Conservation (phyloP, 2,329 filamentous ascomycete genomes). For the Scedosporium aurantiacum region DNA sequence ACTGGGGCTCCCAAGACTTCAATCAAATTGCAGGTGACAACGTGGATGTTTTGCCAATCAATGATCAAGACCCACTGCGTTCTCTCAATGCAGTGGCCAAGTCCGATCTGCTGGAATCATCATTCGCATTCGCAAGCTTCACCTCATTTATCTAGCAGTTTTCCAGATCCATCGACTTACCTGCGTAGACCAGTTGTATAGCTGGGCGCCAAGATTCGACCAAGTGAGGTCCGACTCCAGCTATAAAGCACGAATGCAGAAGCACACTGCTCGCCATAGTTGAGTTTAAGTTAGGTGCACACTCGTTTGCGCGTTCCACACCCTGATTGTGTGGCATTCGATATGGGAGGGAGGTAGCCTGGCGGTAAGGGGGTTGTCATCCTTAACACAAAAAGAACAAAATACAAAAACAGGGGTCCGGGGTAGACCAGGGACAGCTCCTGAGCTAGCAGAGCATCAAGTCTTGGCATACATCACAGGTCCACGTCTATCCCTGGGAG, state of each 20-base stretch:
- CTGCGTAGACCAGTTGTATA: neutral
- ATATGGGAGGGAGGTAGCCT: neutral
- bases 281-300: neutral
- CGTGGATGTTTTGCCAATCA: too few species aligned
- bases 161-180: neutral
- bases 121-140: too few species aligned
- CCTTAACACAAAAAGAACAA: neutral
- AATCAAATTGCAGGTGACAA: too few species aligned
- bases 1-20: too few species aligned
- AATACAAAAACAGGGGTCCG: neutral
- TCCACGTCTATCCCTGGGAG: neutral
- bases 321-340: neutral
- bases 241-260: too few species aligned
- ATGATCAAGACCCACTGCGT: too few species aligned
- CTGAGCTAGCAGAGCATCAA: neutral
- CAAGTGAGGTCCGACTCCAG: neutral
- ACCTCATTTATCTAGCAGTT: neutral
- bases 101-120: too few species aligned
- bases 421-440: neutral
- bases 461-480: conserved; percentile 4
- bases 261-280: neutral
- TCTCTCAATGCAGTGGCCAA: too few species aligned
- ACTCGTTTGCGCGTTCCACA: neutral
- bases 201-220: neutral
- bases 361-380: too few species aligned